Evolutionary conservation across 805 yeast species (phyloP), one percentile per base, ranked within the genome.

Genomic region (Debaryomyces maramus): DNA sequence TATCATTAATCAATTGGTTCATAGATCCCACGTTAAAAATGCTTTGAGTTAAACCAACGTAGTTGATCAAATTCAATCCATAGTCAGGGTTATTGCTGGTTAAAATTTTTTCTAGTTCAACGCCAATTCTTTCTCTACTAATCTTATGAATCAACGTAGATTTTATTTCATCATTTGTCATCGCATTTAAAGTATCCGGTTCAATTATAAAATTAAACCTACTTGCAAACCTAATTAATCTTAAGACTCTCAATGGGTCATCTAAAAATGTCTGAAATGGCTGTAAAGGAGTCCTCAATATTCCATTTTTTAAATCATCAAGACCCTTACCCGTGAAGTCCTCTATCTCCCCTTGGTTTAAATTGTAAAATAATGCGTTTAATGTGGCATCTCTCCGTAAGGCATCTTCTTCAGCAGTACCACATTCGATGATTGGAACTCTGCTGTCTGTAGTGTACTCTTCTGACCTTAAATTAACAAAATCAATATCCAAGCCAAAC

Each of bases 381-480:
- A 93, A 66, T 0, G 99, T 93, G 2, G 98, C 98, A 65, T 93
- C 99, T 56, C 99, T 73, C 53, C 99, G 75, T 48, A 80, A 67
- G 0, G 98, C 97, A 61, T 93, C 99, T 56, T 91, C 86, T 45
- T 78, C 75, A 0, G 98, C 91, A 0, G 98, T 89, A 0, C 99
- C 99, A 52, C 81, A 84, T 52, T 77, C 75, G 29, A 88, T 80
- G 1, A 68, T 60, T 1, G 99, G 99, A n/a, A 93, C 88, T 39
- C 99, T 67, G 35, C 95, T 84, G 27, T 83, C 83, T 16, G 76
- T 79, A 0, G 95, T 80, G 56, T 93, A 93, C 52, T 79, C 85
- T 56, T 93, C 99, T 27, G 83, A 81, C 47, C 99, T 70, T 47
- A 93, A 70, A 60, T 91, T 91, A 36, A 95, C 99, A 58, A 93